Conservation (phyloP, 2,329 filamentous ascomycete species). For the Zymoseptoria crescenta region DNA sequence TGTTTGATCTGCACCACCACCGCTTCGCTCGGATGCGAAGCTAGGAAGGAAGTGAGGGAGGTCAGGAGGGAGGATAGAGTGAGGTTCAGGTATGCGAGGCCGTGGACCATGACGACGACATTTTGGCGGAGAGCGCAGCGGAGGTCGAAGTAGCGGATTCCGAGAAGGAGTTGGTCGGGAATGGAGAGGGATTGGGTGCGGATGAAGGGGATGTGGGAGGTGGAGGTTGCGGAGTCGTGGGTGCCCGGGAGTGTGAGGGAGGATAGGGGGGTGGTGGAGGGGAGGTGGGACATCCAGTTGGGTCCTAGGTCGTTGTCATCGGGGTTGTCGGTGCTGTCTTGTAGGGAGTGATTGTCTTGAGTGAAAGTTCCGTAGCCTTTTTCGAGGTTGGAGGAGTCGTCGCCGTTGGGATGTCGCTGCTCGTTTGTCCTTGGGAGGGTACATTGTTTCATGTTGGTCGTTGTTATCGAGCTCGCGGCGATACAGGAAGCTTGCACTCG, state of each 20-base stretch:
- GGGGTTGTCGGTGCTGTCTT: neutral
- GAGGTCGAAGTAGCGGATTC: conserved; percentile 32
- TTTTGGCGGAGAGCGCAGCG: conserved; percentile 28
- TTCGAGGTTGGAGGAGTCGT: neutral
- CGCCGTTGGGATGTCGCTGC: neutral
- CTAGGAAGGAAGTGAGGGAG: conserved; percentile 26
- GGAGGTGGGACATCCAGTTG: conserved; percentile 15
- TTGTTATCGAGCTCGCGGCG: neutral
- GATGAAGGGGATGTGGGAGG: conserved; percentile 29
- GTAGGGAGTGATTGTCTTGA: neutral
- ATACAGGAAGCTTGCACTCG: neutral
- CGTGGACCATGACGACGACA: conserved; percentile 31
- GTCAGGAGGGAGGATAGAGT: conserved; percentile 22
- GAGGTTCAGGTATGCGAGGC: conserved; percentile 24
- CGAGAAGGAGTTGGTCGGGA: conserved; percentile 25
- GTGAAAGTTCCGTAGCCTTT: conserved; percentile 4
- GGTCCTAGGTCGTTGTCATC: neutral
- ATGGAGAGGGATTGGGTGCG: conserved; percentile 27
- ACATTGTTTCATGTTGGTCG: neutral
- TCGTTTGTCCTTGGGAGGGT: neutral
- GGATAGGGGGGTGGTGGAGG: conserved; percentile 21
- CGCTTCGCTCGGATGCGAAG: conserved; percentile 24
- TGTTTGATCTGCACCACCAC: conserved; percentile 31
- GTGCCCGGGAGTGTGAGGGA: conserved; percentile 30
- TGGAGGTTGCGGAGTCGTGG: conserved; percentile 31